phyloP scores from a whole-genome alignment of 2,329 filamentous ascomycete species.

The Madurella mycetomatis region DNA sequence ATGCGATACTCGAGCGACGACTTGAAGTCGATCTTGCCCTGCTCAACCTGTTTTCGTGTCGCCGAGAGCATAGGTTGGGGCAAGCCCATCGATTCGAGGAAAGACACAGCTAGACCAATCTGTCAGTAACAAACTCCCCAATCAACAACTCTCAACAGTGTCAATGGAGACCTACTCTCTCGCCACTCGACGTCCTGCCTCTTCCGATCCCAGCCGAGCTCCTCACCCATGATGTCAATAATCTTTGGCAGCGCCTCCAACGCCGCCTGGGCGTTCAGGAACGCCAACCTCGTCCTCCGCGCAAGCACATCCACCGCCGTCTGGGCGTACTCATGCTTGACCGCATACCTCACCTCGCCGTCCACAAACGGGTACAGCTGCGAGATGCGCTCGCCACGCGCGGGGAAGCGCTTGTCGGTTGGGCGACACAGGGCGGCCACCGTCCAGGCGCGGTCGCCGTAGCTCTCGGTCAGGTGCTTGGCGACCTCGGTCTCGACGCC shows the following conservation, averaged over 20 bases:
- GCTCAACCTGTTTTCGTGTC: constrained; percentile 58
- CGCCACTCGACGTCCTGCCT: constrained; percentile 79
- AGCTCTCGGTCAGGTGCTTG: constrained; percentile 79
- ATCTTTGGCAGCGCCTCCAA: constrained; percentile 79
- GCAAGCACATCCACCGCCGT: constrained; percentile 86
- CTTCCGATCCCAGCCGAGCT: constrained; percentile 70
- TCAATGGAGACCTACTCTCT: constrained; percentile 51
- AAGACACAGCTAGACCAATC: constrained; percentile 45
- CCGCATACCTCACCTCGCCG: constrained; percentile 83
- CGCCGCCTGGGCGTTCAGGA: constrained; percentile 86
- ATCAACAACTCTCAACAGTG: not conserved
- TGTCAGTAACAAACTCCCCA: not conserved
- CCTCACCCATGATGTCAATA: constrained; percentile 84
- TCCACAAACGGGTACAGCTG: constrained; percentile 85
- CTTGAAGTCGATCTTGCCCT: constrained; percentile 54
- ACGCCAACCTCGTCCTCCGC: constrained; percentile 77
- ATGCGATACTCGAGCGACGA: constrained; percentile 56
- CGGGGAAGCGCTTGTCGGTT: constrained; percentile 75
- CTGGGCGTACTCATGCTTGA: constrained; percentile 86
- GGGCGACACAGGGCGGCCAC: constrained; percentile 76
- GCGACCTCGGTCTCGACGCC: constrained; percentile 89
- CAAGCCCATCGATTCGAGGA: constrained; percentile 63
- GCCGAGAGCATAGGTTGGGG: constrained; percentile 54
- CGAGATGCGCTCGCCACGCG: constrained; percentile 75
- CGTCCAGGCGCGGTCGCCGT: constrained; percentile 89